A percentile compares a stretch with the other conserved stretches of the same genome.
Evolutionary conservation across 257 asterid species (phyloP).

Genomic region (Gentiana dahurica): DNA sequence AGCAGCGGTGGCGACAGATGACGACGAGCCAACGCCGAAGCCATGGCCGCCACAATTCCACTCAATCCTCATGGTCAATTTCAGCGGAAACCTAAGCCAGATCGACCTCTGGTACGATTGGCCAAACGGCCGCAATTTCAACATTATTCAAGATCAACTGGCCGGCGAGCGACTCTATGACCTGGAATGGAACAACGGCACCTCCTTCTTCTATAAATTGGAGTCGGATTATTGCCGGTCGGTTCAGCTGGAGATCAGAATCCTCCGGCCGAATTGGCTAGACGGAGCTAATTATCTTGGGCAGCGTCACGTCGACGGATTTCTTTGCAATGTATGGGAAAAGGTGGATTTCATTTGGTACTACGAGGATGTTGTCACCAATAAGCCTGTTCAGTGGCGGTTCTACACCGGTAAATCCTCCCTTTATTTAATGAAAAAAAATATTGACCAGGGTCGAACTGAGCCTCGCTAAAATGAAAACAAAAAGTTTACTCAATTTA

Average conservation of each 20-base stretch:
- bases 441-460: no score
- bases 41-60: slow-evolving; percentile 86
- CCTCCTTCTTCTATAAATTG: no score
- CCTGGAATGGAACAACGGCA: no score
- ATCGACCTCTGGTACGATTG: slow-evolving; percentile 90
- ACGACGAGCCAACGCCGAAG: slow-evolving; percentile 33
- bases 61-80: slow-evolving; percentile 50
- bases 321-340: slow-evolving; percentile 69
- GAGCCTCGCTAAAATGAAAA: no score
- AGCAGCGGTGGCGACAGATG: not conserved
- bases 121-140: slow-evolving; percentile 80
- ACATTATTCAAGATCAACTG: slow-evolving; percentile 63
- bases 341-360: slow-evolving; percentile 59
- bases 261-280: slow-evolving; percentile 77
- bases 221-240: slow-evolving; percentile 23
- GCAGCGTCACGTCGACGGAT: slow-evolving; percentile 43
- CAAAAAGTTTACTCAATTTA: no score
- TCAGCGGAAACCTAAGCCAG: slow-evolving; percentile 41
- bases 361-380: slow-evolving; percentile 65
- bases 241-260: slow-evolving; percentile 45
- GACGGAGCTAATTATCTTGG: slow-evolving; percentile 72
- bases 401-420: slow-evolving; percentile 41
- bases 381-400: slow-evolving; percentile 66
- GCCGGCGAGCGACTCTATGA: slow-evolving; percentile 17
- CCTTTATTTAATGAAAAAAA: not conserved